Conservation (phyloP, 768 basidiomycete species). For the Boletus pseudopeckii region DNA sequence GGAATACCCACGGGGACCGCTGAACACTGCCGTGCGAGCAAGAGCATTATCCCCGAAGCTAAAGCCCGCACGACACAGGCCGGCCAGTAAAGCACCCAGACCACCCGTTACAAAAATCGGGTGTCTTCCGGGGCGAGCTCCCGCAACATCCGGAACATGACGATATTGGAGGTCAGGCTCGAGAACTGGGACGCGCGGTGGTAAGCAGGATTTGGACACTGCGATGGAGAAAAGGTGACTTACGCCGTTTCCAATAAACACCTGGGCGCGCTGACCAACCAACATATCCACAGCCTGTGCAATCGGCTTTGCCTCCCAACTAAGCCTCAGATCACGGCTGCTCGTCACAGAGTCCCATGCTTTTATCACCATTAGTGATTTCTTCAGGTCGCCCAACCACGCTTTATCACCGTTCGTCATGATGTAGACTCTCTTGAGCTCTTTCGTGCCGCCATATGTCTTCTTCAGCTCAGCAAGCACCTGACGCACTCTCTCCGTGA, state of each 20-base stretch:
- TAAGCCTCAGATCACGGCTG: slow-evolving; percentile 51
- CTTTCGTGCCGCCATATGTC: slow-evolving; percentile 8
- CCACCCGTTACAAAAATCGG: slow-evolving; percentile 37
- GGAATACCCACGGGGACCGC: background rate
- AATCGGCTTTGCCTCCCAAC: slow-evolving; percentile 54
- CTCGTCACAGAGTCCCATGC: slow-evolving; percentile 50
- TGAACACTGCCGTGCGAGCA: background rate
- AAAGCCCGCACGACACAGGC: background rate
- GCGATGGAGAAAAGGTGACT: slow-evolving; percentile 23
- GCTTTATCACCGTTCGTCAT: slow-evolving; percentile 58
- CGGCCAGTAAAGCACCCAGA: background rate
- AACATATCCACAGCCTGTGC: slow-evolving; percentile 67
- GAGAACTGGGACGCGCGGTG: slow-evolving; percentile 36
- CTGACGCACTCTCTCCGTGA: slow-evolving; percentile 37
- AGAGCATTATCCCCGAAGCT: background rate
- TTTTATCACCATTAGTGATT: slow-evolving; percentile 34
- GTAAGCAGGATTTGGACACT: background rate
- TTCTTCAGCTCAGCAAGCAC: slow-evolving; percentile 26
- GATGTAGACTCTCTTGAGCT: slow-evolving; percentile 51
- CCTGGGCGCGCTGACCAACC: slow-evolving; percentile 58
- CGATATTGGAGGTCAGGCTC: slow-evolving; percentile 46
- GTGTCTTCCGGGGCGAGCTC: slow-evolving; percentile 35
- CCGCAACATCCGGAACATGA: slow-evolving; percentile 41
- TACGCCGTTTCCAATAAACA: slow-evolving; percentile 71
- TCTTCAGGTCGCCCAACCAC: slow-evolving; percentile 49